Percentiles rank a stretch among this genome's conserved stretches.
Evolutionary conservation across 2,329 filamentous ascomycete species (phyloP).

Genomic region (Myotisia sp.): DNA sequence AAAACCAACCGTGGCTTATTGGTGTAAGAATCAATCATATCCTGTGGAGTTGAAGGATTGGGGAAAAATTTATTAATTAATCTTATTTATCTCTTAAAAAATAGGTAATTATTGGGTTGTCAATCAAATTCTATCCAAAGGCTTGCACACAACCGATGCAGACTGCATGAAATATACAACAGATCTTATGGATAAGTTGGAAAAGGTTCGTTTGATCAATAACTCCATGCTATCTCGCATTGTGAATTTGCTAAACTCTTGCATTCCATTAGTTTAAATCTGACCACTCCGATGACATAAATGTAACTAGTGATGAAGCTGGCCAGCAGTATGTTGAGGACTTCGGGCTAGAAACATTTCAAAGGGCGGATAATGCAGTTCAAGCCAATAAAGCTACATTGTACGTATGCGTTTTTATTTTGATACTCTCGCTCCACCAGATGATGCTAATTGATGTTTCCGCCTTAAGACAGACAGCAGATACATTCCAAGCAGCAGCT

Average conservation of each 20-base stretch:
- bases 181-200: conserved; percentile 77
- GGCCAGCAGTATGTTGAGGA: conserved; percentile 89
- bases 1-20: conserved; percentile 84
- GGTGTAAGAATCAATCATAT: conserved; percentile 62
- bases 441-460: conserved; percentile 8
- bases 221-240: background rate
- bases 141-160: conserved; percentile 62
- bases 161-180: conserved; percentile 72
- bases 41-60: too few species aligned
- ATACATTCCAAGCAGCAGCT: conserved; percentile 82
- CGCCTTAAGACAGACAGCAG: conserved; percentile 76
- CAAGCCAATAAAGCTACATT: conserved; percentile 69
- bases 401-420: conserved; percentile 28
- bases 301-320: conserved; percentile 68
- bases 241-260: background rate
- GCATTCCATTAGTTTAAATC: conserved; percentile 45
- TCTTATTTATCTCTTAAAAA: too few species aligned
- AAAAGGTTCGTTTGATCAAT: conserved; percentile 42
- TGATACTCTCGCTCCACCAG: background rate
- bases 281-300: conserved; percentile 62
- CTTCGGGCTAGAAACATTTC: conserved; percentile 79
- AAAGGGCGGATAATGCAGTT: conserved; percentile 68
- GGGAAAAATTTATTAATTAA: too few species aligned
- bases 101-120: conserved; percentile 82
- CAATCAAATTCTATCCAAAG: conserved; percentile 72